These are phyloP conservation scores for Sideroxylon spinosum DNA, from an alignment of 179 eudicot genomes.

Conservation along the genomic window DNA sequence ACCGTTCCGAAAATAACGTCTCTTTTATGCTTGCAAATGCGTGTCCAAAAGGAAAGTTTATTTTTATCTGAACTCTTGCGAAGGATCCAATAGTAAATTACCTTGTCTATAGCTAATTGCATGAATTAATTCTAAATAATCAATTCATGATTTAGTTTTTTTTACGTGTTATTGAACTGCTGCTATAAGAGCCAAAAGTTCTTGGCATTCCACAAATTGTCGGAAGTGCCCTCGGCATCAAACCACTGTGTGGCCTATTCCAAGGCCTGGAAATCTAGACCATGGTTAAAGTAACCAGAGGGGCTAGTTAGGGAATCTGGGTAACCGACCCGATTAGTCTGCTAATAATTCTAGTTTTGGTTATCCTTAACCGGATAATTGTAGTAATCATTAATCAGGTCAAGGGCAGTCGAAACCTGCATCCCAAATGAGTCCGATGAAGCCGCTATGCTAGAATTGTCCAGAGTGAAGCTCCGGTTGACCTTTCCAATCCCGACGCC, in stretches of 20 bases:
- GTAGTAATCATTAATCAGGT: slow-evolving; percentile 42
- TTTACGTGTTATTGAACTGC: slow-evolving; percentile 36
- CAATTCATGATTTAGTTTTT: neutral
- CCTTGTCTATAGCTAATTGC: too few relatives aligned
- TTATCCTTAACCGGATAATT: slow-evolving; percentile 34
- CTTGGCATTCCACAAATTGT: slow-evolving; percentile 60
- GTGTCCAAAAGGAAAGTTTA: too few relatives aligned
- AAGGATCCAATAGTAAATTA: too few relatives aligned
- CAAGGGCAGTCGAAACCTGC: slow-evolving; percentile 47
- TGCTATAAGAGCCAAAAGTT: slow-evolving; percentile 58
- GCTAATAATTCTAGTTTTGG: slow-evolving; percentile 37
- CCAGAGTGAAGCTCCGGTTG: slow-evolving; percentile 45
- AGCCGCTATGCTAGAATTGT: slow-evolving; percentile 49
- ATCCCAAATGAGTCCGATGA: slow-evolving; percentile 69
- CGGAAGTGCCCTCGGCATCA: slow-evolving; percentile 41
- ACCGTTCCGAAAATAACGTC: too few relatives aligned
- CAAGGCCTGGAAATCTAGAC: slow-evolving; percentile 27
- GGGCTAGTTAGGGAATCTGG: slow-evolving; percentile 41
- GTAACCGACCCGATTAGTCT: slow-evolving; percentile 25
- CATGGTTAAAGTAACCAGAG: slow-evolving; percentile 33
- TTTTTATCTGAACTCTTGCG: too few relatives aligned
- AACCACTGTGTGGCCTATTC: slow-evolving; percentile 37
- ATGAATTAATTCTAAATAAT: too few relatives aligned
- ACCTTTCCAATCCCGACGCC: slow-evolving; percentile 18
- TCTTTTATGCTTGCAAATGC: too few relatives aligned